Base-by-base conservation (phyloP, 1,139 yeast species). In the Candida gigantensis region DNA sequence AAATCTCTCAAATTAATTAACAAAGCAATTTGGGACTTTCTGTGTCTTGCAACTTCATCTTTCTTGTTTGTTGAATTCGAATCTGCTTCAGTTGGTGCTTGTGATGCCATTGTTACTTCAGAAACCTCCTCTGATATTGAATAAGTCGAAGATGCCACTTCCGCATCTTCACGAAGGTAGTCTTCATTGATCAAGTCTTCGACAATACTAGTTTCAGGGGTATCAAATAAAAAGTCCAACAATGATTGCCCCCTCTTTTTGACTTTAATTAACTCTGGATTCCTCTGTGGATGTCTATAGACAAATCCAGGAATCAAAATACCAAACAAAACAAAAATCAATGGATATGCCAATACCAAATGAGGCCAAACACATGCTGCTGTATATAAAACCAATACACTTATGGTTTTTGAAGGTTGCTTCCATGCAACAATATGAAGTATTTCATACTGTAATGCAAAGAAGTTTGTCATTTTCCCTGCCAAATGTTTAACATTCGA, bases 271-370 rank as follows among this genome's bases (percentile, higher is more conserved):
- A 69, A 48, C 18, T 67, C 65, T 0, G 73, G 69, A 9, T 65
- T 61, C 19, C 68, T 60, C 49, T 78, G 65, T 0, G 90, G 95
- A 54, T 88, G 96, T 37, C 88, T 68, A 36, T 74, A 68, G 14
- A 78, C 65, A 51, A 81, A 89, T 1, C 86, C 88, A 0, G 95
- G 92, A 1, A 84, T 65, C 63, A 88, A 68, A 2, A 84, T 63
- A 0, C 81, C 82, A 42, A 74, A 67, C 25, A 84, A 55, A 4
- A 86, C 40, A 35, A 68, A 72, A 1, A 82, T 44, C 25, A 85
- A 52, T 0, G 97, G 96, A 28, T 81, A 65, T 1, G 81, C 73
- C 25, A 83, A 58, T 6, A 87, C 65, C 35, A 85, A 60, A 52
- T 81, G 81, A 0, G 96, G 96, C 64, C 85, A 75, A 30, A 84